Conservation (phyloP, 257 asterid species). For the Agastache rugosa region DNA sequence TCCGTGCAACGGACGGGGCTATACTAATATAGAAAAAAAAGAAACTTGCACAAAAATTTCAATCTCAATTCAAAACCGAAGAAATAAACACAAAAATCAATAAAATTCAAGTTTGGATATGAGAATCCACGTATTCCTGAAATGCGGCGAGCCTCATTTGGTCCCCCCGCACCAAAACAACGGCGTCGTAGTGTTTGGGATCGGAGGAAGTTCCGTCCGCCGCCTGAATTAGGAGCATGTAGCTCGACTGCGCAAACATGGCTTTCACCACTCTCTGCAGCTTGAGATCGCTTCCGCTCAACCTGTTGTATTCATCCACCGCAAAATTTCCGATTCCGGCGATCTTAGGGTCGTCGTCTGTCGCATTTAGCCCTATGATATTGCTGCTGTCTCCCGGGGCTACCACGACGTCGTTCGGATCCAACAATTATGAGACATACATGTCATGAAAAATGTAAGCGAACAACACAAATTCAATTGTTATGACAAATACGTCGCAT, state of each 20-base stretch:
- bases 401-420: neutral
- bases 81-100: no score
- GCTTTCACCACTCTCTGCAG: slow-evolving; percentile 24
- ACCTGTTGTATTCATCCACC: slow-evolving; percentile 32
- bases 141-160: neutral
- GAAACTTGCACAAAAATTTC: no score
- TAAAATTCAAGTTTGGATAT: no score
- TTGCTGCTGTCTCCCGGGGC: neutral
- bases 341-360: slow-evolving; percentile 26
- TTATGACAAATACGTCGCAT: neutral
- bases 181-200: neutral
- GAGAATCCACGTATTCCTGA: neutral
- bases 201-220: neutral
- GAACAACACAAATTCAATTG: neutral
- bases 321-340: slow-evolving; percentile 31
- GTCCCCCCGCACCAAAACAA: neutral
- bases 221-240: neutral
- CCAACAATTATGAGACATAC: slow-evolving; percentile 17
- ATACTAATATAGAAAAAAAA: no score
- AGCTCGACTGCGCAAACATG: neutral
- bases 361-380: neutral
- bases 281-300: neutral
- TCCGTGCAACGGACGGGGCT: no score
- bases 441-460: slow-evolving; percentile 24
- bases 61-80: no score